phyloP scores from a whole-genome alignment of 176 grass and related monocot species.

The Olyra latifolia region DNA sequence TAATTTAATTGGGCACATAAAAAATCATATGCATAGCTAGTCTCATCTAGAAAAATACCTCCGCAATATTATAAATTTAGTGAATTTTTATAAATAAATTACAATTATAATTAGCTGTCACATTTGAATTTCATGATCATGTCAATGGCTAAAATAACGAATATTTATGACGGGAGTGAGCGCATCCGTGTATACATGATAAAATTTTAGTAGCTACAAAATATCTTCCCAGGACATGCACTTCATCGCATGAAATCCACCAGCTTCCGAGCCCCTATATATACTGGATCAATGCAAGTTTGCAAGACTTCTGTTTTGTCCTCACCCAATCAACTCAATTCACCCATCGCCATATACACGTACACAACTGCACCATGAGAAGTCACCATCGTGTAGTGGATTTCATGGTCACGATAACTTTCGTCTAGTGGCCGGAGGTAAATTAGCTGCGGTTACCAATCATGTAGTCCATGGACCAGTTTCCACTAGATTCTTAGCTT shows the following conservation, averaged over 20 bases:
- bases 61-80: too few species aligned
- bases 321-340: not conserved
- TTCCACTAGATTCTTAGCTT: not conserved
- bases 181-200: too few species aligned
- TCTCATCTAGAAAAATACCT: too few species aligned
- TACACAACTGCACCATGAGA: not conserved
- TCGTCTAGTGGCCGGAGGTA: not conserved
- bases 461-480: not conserved
- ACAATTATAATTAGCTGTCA: too few species aligned
- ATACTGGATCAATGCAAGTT: conserved; percentile 2
- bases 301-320: not conserved
- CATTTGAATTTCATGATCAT: too few species aligned
- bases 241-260: not conserved
- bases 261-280: not conserved
- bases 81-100: too few species aligned
- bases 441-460: not conserved
- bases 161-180: too few species aligned
- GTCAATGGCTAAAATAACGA: too few species aligned
- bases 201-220: not conserved
- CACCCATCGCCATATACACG: not conserved
- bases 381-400: not conserved
- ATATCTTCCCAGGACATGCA: not conserved
- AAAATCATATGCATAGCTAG: too few species aligned
- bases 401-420: not conserved
- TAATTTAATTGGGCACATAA: too few species aligned